These are phyloP conservation scores for Diaporthe ilicicola DNA, from an alignment of 2,329 filamentous ascomycete species.

Conservation along the genomic window DNA sequence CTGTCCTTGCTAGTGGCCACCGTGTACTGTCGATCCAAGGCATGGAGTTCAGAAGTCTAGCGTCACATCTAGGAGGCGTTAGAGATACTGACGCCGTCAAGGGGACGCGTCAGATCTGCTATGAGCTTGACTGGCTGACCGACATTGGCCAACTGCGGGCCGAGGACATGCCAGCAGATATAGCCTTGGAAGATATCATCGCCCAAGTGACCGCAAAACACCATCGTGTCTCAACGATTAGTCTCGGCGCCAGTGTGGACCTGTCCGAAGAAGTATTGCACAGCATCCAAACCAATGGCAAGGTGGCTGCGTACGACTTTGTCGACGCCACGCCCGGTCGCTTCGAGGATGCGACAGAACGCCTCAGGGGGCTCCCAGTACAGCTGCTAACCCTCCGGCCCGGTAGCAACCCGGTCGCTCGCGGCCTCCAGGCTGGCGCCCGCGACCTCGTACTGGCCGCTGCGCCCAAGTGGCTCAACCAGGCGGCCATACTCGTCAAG, in stretches of 20 bases:
- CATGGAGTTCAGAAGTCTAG: background rate
- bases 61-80: too few species aligned
- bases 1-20: background rate
- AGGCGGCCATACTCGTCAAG: slow-evolving; percentile 20
- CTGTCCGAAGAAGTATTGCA: too few species aligned
- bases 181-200: background rate
- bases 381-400: background rate
- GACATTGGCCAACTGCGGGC: background rate
- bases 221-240: background rate
- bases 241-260: background rate
- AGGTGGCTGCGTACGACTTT: too few species aligned
- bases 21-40: background rate
- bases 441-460: background rate
- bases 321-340: slow-evolving; percentile 13
- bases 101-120: background rate
- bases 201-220: background rate
- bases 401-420: background rate
- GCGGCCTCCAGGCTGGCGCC: background rate
- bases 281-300: too few species aligned
- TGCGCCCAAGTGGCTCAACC: background rate
- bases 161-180: background rate
- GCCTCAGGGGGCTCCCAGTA: background rate
- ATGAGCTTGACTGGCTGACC: background rate
- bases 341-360: slow-evolving; percentile 15
- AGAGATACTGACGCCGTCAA: too few species aligned